A percentile compares a stretch with the other conserved stretches of the same genome.
Evolutionary conservation across 2,329 filamentous ascomycete species (phyloP).

Genomic region (Bipolaris bicolor): DNA sequence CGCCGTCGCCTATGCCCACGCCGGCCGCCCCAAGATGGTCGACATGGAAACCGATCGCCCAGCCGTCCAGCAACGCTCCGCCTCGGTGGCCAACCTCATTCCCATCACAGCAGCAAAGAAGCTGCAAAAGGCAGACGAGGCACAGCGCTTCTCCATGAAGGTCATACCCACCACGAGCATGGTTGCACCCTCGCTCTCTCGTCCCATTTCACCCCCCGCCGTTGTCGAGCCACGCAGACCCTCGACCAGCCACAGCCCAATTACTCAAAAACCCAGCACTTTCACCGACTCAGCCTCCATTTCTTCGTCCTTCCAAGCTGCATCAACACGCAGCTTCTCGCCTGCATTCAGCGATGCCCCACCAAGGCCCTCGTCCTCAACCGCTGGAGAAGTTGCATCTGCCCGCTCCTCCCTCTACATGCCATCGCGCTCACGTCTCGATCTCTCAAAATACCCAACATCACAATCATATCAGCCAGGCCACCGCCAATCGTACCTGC

Average conservation of each 20-base stretch:
- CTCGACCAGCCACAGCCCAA: constrained; percentile 37
- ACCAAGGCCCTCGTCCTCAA: constrained; percentile 32
- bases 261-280: constrained; percentile 27
- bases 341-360: constrained; percentile 27
- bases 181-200: constrained; percentile 20
- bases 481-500: constrained; percentile 23
- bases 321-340: constrained; percentile 35
- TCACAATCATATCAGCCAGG: constrained; percentile 24
- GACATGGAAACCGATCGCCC: constrained; percentile 38
- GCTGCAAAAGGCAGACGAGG: constrained; percentile 34
- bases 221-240: constrained; percentile 34
- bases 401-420: constrained; percentile 40
- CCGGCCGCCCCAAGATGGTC: constrained; percentile 48
- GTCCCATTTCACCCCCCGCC: constrained; percentile 33
- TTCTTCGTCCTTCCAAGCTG: constrained; percentile 32
- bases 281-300: constrained; percentile 32
- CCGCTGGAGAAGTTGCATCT: constrained; percentile 20
- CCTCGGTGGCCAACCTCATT: constrained; percentile 44
- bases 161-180: constrained; percentile 21
- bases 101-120: constrained; percentile 35
- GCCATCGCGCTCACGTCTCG: constrained; percentile 22
- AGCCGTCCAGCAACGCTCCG: constrained; percentile 36
- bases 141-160: constrained; percentile 37
- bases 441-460: constrained; percentile 25
- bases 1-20: constrained; percentile 46